Evolutionary conservation across 306 rosid genomes (phyloP).

Genomic region (Begonia fuchsioides): DNA sequence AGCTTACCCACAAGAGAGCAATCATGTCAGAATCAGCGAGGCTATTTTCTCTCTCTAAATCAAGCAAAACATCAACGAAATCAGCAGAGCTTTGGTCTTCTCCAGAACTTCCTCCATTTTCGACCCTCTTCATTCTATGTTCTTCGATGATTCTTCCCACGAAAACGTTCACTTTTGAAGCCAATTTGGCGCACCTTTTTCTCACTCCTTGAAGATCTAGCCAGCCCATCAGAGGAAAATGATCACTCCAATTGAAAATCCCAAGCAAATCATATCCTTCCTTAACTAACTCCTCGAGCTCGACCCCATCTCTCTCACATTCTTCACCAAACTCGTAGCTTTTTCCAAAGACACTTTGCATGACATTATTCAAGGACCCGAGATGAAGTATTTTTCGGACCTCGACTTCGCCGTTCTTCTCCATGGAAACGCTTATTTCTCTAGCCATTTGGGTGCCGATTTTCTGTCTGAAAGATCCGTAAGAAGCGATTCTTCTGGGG

Average conservation of each 20-base stretch:
- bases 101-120: neutral
- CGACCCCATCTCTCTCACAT: constrained; percentile 10
- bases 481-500: constrained; percentile 24
- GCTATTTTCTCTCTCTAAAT: constrained; percentile 38
- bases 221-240: constrained; percentile 47
- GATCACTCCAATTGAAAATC: constrained; percentile 62
- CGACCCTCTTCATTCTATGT: constrained; percentile 21
- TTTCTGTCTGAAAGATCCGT: constrained; percentile 18
- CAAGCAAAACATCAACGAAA: constrained; percentile 76
- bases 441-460: constrained; percentile 29
- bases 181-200: constrained; percentile 41
- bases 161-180: constrained; percentile 33
- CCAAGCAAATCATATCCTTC: constrained; percentile 77
- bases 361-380: constrained; percentile 53
- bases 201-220: constrained; percentile 66
- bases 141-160: constrained; percentile 55
- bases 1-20: constrained; percentile 72
- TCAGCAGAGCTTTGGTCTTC: constrained; percentile 15
- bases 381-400: constrained; percentile 39
- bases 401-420: constrained; percentile 18
- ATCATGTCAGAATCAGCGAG: constrained; percentile 59
- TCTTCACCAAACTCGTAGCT: constrained; percentile 29
- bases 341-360: constrained; percentile 61
- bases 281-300: constrained; percentile 39
- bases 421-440: constrained; percentile 16